Evolutionary conservation across 192 early-diverging fungal species (phyloP).

Genomic region (Coemansia sp.): DNA sequence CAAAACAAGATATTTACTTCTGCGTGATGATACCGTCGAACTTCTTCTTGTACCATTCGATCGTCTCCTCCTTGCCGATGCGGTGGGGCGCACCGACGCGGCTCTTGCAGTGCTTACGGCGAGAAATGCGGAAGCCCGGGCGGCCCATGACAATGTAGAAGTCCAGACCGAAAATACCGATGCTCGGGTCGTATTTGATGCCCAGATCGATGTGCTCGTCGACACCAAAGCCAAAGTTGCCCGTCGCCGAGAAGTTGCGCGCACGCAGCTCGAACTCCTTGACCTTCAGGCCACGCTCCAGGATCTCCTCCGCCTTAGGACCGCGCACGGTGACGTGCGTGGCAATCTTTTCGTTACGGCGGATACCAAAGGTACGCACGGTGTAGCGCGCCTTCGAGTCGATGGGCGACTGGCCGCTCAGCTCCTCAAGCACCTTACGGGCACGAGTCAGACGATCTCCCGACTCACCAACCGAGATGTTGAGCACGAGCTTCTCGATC

Average conservation of each 20-base stretch:
- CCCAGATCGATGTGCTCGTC: conserved; percentile 99
- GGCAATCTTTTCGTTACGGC: conserved; percentile 99
- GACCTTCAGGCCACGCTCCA: conserved; percentile 99
- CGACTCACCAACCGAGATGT: conserved; percentile 99
- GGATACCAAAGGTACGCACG: conserved; percentile 99
- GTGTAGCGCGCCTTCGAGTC: conserved; percentile 99
- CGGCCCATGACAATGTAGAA: conserved; percentile 99
- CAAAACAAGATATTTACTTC: conserved; percentile 65
- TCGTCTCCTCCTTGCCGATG: conserved; percentile 94
- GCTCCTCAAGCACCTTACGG: conserved; percentile 99
- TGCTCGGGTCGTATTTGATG: conserved; percentile 99
- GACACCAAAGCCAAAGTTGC: conserved; percentile 99
- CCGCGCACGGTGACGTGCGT: conserved; percentile 99
- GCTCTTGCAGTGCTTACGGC: conserved; percentile 83
- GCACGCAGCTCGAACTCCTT: conserved; percentile 98
- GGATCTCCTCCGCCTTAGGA: conserved; percentile 92
- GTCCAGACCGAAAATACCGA: conserved; percentile 99
- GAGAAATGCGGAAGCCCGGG: conserved; percentile 93
- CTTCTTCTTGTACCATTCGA: conserved; percentile 97
- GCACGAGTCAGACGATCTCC: conserved; percentile 99
- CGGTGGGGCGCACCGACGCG: conserved; percentile 89
- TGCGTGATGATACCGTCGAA: conserved; percentile 86
- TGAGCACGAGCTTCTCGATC: conserved; percentile 99
- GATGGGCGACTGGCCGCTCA: conserved; percentile 98
- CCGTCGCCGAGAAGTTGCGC: conserved; percentile 95